phyloP scores from a whole-genome alignment of 208 protist species.

The Angomonas deanei region DNA sequence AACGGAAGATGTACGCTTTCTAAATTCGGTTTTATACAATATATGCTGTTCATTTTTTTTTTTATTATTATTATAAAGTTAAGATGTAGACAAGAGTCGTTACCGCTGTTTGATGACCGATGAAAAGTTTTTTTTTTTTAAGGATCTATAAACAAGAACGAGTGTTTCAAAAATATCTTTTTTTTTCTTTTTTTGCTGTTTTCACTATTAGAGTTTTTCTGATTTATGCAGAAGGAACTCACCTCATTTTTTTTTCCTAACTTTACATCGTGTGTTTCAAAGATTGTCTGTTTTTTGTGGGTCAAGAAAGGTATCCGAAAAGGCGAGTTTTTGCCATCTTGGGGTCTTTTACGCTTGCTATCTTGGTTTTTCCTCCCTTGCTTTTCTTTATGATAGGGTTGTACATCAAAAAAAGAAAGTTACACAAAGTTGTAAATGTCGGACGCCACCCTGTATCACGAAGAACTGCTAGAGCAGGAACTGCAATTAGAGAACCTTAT shows the following conservation, averaged over 20 bases:
- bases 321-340: not conserved
- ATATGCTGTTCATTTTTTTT: conserved; percentile 9
- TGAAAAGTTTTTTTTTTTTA: conserved; percentile 1
- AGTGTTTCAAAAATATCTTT: not conserved
- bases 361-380: conserved; percentile 8
- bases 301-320: no score
- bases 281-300: not conserved
- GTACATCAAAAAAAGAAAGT: no score
- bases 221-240: not conserved
- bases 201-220: not conserved
- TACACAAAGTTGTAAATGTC: conserved; percentile 23
- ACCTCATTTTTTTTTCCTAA: conserved; percentile 4
- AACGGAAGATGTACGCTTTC: not conserved
- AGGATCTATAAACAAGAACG: not conserved
- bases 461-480: conserved; percentile 56
- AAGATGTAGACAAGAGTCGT: no score
- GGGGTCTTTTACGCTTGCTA: not conserved
- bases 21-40: not conserved
- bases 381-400: conserved; percentile 12
- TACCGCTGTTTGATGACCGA: not conserved
- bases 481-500: conserved; percentile 31
- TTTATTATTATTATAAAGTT: not conserved
- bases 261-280: conserved; percentile 2
- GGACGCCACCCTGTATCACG: conserved; percentile 49
- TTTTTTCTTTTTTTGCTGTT: conserved; percentile 6